Evolutionary conservation across 176 grass and related monocot genomes (phyloP).

Genomic region (Tillandsia fasciculata): DNA sequence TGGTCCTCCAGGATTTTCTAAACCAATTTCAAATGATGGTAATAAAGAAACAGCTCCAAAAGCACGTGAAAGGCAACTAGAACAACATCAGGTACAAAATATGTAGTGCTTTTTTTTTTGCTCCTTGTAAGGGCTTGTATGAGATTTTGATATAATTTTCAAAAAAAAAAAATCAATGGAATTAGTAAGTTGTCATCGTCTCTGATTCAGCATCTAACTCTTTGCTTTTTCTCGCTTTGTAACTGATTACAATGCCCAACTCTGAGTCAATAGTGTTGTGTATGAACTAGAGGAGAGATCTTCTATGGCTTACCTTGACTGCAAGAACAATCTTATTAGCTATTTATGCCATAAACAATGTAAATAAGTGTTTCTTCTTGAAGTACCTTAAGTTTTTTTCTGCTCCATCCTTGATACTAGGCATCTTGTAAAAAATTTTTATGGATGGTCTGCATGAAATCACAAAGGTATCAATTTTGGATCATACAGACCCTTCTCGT

Average conservation of each 20-base stretch:
- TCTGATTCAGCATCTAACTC: background rate
- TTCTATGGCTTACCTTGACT: background rate
- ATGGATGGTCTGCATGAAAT: background rate
- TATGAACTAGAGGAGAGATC: slow-evolving; percentile 1
- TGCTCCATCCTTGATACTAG: background rate
- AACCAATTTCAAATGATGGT: background rate
- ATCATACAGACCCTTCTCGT: background rate
- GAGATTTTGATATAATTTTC: background rate
- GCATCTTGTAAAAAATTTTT: no score
- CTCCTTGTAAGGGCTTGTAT: background rate
- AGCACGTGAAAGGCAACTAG: slow-evolving; percentile 9
- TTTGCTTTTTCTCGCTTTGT: background rate
- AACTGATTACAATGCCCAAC: background rate
- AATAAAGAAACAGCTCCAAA: slow-evolving; percentile 14
- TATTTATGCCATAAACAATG: background rate
- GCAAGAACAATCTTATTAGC: background rate
- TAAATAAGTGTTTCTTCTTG: background rate
- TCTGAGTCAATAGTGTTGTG: background rate
- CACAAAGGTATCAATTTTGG: background rate
- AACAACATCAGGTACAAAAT: slow-evolving; percentile 20
- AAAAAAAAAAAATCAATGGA: background rate
- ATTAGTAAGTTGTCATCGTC: background rate
- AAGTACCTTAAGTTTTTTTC: background rate
- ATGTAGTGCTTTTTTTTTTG: background rate
- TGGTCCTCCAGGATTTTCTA: slow-evolving; percentile 8